A percentile compares a stretch with the other conserved stretches of the same genome.
phyloP scores from a whole-genome alignment of 257 asterid genomes.

The Paulownia fortunei region DNA sequence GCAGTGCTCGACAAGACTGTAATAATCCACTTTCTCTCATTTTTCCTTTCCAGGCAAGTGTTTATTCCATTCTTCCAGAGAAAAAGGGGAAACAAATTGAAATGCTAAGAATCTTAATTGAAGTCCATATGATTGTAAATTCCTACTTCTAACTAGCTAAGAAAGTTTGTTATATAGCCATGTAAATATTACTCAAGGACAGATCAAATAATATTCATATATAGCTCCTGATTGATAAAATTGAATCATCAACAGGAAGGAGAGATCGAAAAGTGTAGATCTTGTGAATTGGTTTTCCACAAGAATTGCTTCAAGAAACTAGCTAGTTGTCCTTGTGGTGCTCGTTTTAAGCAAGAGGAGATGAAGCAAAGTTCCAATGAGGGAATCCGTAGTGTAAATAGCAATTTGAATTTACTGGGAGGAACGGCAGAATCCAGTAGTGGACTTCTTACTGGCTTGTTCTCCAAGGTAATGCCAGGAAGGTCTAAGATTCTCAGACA shows the following conservation, averaged over 20 bases:
- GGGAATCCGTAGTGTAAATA: slow-evolving; percentile 26
- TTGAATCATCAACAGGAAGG: slow-evolving; percentile 71
- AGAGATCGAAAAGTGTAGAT: slow-evolving; percentile 77
- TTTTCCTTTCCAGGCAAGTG: slow-evolving; percentile 91
- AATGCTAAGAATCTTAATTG: slow-evolving; percentile 1
- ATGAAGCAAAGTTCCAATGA: slow-evolving; percentile 36
- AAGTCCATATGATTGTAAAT: slow-evolving; percentile 1
- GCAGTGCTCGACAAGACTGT: slow-evolving; percentile 85
- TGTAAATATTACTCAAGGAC: neutral
- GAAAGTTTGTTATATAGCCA: neutral
- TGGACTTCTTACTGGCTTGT: slow-evolving; percentile 64
- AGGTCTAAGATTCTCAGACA: slow-evolving; percentile 43
- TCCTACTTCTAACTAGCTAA: neutral
- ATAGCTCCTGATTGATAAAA: slow-evolving; percentile 20
- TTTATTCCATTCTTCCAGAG: neutral
- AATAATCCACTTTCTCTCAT: slow-evolving; percentile 78
- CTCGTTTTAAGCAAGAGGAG: slow-evolving; percentile 46
- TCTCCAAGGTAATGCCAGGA: slow-evolving; percentile 64
- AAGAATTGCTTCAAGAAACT: slow-evolving; percentile 69
- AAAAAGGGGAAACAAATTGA: neutral
- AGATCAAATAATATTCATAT: neutral
- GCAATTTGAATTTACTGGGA: slow-evolving; percentile 38
- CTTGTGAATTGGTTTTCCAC: slow-evolving; percentile 81
- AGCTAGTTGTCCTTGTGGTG: slow-evolving; percentile 75
- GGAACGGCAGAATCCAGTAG: slow-evolving; percentile 44